Evolutionary conservation across 1,139 yeast species (phyloP).

Genomic region (Pichia sp.): DNA sequence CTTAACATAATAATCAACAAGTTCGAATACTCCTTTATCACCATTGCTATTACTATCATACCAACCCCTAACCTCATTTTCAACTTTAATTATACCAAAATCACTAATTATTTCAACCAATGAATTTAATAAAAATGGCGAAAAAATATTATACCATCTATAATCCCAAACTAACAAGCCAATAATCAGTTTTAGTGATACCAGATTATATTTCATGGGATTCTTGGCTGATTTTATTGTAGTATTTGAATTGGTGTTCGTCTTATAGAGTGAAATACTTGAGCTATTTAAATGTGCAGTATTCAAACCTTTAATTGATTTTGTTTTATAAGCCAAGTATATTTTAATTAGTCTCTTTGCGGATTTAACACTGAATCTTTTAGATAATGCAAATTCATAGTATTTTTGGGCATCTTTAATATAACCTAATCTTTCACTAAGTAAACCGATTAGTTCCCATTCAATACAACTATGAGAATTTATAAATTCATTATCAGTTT

Average conservation of each 20-base stretch:
- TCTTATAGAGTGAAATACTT: background rate
- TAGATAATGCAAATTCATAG: conserved; percentile 53
- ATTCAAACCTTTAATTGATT: background rate
- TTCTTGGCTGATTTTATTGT: conserved; percentile 1
- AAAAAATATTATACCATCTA: conserved; percentile 92
- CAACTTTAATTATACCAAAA: conserved; percentile 73
- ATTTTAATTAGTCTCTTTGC: conserved; percentile 68
- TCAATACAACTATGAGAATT: conserved; percentile 42
- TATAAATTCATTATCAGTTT: background rate
- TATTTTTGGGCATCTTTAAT: conserved; percentile 52
- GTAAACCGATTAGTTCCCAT: conserved; percentile 53
- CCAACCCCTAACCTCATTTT: conserved; percentile 67
- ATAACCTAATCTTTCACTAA: conserved; percentile 50
- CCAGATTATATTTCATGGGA: conserved; percentile 10
- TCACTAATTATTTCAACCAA: conserved; percentile 59
- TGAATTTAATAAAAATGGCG: conserved; percentile 54
- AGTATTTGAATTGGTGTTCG: background rate
- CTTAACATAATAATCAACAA: conserved; percentile 49
- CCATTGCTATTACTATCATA: conserved; percentile 38
- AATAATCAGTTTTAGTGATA: conserved; percentile 40
- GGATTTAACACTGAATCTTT: conserved; percentile 69
- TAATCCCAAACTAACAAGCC: conserved; percentile 90
- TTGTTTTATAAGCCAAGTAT: conserved; percentile 31
- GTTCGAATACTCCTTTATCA: conserved; percentile 53
- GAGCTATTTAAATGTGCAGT: background rate